A percentile compares a stretch with the other conserved stretches of the same genome.
Conservation (phyloP, 331 rosid species). For the Dryas integrifolia region DNA sequence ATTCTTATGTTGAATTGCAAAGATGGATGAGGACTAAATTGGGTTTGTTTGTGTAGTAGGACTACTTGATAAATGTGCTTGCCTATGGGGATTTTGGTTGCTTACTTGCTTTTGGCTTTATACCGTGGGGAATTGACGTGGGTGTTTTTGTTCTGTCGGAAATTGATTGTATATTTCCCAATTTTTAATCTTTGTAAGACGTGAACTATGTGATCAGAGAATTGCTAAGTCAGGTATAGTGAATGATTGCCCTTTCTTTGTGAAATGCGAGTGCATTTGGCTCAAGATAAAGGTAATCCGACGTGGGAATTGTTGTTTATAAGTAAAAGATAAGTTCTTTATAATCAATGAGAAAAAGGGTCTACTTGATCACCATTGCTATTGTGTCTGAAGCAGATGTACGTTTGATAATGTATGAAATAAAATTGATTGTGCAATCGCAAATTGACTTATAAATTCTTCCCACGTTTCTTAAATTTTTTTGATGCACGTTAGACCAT, state of each 20-base stretch:
- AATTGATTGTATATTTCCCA: neutral
- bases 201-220: neutral
- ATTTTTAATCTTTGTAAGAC: neutral
- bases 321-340: neutral
- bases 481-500: constrained; percentile 13
- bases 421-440: neutral
- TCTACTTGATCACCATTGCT: neutral
- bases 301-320: neutral
- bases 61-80: no score
- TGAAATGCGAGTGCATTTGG: constrained; percentile 22
- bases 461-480: neutral
- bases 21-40: neutral
- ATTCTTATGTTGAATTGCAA: neutral
- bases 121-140: neutral
- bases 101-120: no score
- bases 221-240: neutral
- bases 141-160: neutral
- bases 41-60: no score
- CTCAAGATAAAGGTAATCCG: neutral
- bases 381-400: neutral
- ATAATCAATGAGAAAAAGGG: neutral
- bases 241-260: constrained; percentile 3
- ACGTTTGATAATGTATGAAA: neutral
- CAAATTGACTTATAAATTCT: neutral
- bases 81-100: no score